Conservation (phyloP, 2,329 filamentous ascomycete genomes). For the Fusarium burgessii region DNA sequence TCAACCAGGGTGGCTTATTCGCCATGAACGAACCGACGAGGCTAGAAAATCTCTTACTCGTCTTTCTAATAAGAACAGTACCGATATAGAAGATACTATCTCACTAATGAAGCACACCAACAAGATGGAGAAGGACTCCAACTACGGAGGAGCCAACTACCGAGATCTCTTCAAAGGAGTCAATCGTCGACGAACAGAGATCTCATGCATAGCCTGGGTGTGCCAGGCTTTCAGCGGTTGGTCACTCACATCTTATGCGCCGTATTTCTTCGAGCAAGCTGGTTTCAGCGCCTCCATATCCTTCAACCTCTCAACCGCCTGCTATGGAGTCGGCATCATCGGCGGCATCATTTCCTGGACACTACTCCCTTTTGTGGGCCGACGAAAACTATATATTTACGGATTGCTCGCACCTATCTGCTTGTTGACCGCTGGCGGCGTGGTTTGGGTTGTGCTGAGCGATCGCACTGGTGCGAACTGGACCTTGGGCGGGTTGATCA, state of each 20-base stretch:
- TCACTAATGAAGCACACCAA: slow-evolving; percentile 57
- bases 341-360: slow-evolving; percentile 56
- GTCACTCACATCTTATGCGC: slow-evolving; percentile 35
- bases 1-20: slow-evolving; percentile 52
- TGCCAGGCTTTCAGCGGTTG: slow-evolving; percentile 45
- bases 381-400: slow-evolving; percentile 55
- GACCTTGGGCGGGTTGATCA: slow-evolving; percentile 53
- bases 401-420: slow-evolving; percentile 48
- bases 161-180: slow-evolving; percentile 39
- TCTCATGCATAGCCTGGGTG: slow-evolving; percentile 46
- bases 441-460: slow-evolving; percentile 51
- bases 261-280: slow-evolving; percentile 59
- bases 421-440: slow-evolving; percentile 55
- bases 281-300: slow-evolving; percentile 53
- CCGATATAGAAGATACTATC: slow-evolving; percentile 58
- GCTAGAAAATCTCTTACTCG: slow-evolving; percentile 50
- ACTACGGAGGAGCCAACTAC: slow-evolving; percentile 49
- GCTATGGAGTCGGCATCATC: slow-evolving; percentile 55
- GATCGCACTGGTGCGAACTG: slow-evolving; percentile 46
- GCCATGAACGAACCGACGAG: slow-evolving; percentile 49
- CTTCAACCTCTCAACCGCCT: slow-evolving; percentile 55
- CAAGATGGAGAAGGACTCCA: slow-evolving; percentile 55
- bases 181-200: slow-evolving; percentile 48
- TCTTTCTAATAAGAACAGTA: slow-evolving; percentile 48
- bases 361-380: slow-evolving; percentile 54